Evolutionary conservation across 2,329 filamentous ascomycete species (phyloP), one percentile per base, ranked within the genome.

Genomic region (Claviceps arundinis): DNA sequence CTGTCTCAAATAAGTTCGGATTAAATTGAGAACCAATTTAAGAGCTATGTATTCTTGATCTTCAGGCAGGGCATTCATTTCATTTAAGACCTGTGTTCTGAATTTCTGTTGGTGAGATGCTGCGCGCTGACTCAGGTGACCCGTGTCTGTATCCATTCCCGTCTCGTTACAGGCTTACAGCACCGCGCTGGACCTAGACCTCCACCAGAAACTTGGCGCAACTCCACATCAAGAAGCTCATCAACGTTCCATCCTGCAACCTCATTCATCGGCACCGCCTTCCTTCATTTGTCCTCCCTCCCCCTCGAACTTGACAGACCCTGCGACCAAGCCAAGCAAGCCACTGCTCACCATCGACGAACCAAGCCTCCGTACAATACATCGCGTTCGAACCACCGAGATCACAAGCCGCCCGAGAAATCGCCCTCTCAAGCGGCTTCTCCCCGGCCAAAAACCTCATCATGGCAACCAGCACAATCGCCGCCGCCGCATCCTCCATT

Each of bases 401-500:
- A 41, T 11, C 30, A 11, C 30, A 11, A 9, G 30, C 30, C 30
- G 30, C 30, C 30, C 30, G 30, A 34, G 30, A 34, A 34, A 34
- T 11, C 30, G 30, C 30, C 30, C 30, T 11, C 30, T 11, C 3
- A 34, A 34, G 30, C 30, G 30, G 30, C 30, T 34, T 45, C 22
- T 26, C 42, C 9, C 43, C 16, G 19, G 14, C 14, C 43, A 9
- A 34, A 34, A 34, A 34, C 30, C 30, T 44, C 52, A 43, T 52
- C 46, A 69, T 68, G 66, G 59, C 66, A 34, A 56, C 65, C 40
- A 62, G 53, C 17, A 50, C 58, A 17, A 58, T 61, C n/a, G 37
- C 54, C 34, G n/a, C 44, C 30, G 45, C 63, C 56, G 61, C 65
- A 57, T 51, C 63, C 58, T 67, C 70, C 52, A 79, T 85, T 65